These are phyloP conservation scores for Viridothelium virens DNA, from an alignment of 495 filamentous ascomycete genomes.

Conservation along the genomic window DNA sequence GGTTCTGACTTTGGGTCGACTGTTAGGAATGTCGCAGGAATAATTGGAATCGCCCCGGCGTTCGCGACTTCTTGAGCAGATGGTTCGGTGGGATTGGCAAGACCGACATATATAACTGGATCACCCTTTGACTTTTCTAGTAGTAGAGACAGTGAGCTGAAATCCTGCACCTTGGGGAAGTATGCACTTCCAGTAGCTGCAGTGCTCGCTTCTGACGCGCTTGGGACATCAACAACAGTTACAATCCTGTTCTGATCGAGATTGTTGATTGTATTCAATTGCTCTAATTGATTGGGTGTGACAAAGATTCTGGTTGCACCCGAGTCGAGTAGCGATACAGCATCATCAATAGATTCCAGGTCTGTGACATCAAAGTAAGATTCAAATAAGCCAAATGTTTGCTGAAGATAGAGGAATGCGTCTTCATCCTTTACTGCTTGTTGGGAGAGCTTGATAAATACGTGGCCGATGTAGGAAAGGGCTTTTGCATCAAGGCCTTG, in stretches of 20 bases:
- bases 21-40: slow-evolving; percentile 64
- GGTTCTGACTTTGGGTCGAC: slow-evolving; percentile 44
- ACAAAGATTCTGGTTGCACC: slow-evolving; percentile 87
- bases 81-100: slow-evolving; percentile 45
- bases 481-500: slow-evolving; percentile 57
- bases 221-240: slow-evolving; percentile 5
- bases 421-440: slow-evolving; percentile 43
- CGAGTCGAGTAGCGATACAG: slow-evolving; percentile 72
- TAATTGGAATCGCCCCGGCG: slow-evolving; percentile 62
- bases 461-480: slow-evolving; percentile 69
- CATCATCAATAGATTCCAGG: slow-evolving; percentile 58
- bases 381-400: slow-evolving; percentile 57
- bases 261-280: slow-evolving; percentile 50
- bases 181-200: slow-evolving; percentile 1
- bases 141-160: slow-evolving; percentile 24
- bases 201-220: neutral
- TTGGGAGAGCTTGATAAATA: slow-evolving; percentile 59
- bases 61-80: slow-evolving; percentile 39
- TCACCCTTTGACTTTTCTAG: slow-evolving; percentile 39
- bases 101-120: slow-evolving; percentile 42
- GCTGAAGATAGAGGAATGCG: slow-evolving; percentile 58
- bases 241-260: slow-evolving; percentile 53
- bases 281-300: slow-evolving; percentile 45
- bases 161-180: neutral
- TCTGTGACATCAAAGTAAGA: slow-evolving; percentile 70